phyloP scores from a whole-genome alignment of 2,329 filamentous ascomycete genomes.

The Colletotrichum salicis region DNA sequence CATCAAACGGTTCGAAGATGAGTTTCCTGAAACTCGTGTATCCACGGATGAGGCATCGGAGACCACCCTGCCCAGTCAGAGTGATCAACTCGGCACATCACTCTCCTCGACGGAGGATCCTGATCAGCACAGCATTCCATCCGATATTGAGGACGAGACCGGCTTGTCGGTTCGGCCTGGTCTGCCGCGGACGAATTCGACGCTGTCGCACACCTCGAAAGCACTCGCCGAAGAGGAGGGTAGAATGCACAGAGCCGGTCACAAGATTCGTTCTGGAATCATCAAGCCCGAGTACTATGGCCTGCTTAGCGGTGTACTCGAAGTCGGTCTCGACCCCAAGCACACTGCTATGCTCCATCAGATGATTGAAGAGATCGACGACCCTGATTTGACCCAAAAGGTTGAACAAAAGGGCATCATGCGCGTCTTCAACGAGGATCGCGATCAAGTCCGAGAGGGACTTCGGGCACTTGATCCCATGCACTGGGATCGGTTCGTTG shows the following conservation, averaged over 20 bases:
- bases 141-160: slow-evolving; percentile 62
- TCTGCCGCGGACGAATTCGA: slow-evolving; percentile 63
- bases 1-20: slow-evolving; percentile 94
- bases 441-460: slow-evolving; percentile 58
- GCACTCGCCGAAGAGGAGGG: slow-evolving; percentile 68
- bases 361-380: slow-evolving; percentile 71
- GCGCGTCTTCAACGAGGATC: slow-evolving; percentile 69
- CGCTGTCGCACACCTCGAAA: slow-evolving; percentile 60
- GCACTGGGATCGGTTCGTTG: slow-evolving; percentile 71
- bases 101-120: slow-evolving; percentile 47
- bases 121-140: slow-evolving; percentile 50
- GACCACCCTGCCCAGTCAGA: slow-evolving; percentile 40
- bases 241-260: slow-evolving; percentile 64
- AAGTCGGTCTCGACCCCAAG: slow-evolving; percentile 61
- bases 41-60: slow-evolving; percentile 44
- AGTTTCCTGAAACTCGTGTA: slow-evolving; percentile 87
- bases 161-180: slow-evolving; percentile 53
- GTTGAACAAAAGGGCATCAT: slow-evolving; percentile 69
- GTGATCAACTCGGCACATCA: slow-evolving; percentile 42
- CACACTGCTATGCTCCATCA: slow-evolving; percentile 66
- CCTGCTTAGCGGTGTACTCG: slow-evolving; percentile 59
- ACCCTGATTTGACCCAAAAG: slow-evolving; percentile 65
- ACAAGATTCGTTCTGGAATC: slow-evolving; percentile 65
- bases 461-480: slow-evolving; percentile 72
- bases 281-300: slow-evolving; percentile 63